Conservation (phyloP, 2,329 filamentous ascomycete genomes). For the Fusarium piperis region DNA sequence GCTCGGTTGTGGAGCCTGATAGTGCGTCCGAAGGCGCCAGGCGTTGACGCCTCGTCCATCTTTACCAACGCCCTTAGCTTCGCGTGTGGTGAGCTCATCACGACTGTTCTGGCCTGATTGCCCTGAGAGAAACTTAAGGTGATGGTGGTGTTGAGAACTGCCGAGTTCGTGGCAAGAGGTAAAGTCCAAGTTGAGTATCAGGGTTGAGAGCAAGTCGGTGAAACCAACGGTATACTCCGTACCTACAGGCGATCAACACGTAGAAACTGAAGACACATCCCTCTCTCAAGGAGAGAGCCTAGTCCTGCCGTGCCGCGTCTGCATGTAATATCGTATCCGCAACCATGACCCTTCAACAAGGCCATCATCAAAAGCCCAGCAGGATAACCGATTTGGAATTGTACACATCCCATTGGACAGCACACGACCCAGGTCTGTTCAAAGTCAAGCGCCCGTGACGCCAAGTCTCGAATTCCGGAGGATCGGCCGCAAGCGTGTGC, state of each 20-base stretch:
- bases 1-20: slow-evolving; percentile 1
- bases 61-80: slow-evolving; percentile 3
- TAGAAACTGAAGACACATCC: not conserved
- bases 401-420: not conserved
- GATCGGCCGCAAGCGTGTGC: not conserved
- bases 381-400: not conserved
- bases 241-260: not conserved
- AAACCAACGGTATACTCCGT: not conserved
- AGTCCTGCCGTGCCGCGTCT: not conserved
- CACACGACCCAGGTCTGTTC: not conserved
- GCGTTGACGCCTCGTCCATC: slow-evolving; percentile 18
- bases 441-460: not conserved
- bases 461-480: slow-evolving; percentile 1
- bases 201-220: not conserved
- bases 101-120: not conserved
- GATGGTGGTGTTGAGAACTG: not conserved
- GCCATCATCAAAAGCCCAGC: not conserved
- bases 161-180: not conserved
- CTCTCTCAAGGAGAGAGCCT: not conserved
- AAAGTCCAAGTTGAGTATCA: not conserved
- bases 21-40: slow-evolving; percentile 20
- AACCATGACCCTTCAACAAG: not conserved
- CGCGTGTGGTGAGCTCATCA: slow-evolving; percentile 2
- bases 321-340: not conserved
- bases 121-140: not conserved